phyloP scores from a whole-genome alignment of 1,284 basidiomycete genomes.

The Tremellales sp. region DNA sequence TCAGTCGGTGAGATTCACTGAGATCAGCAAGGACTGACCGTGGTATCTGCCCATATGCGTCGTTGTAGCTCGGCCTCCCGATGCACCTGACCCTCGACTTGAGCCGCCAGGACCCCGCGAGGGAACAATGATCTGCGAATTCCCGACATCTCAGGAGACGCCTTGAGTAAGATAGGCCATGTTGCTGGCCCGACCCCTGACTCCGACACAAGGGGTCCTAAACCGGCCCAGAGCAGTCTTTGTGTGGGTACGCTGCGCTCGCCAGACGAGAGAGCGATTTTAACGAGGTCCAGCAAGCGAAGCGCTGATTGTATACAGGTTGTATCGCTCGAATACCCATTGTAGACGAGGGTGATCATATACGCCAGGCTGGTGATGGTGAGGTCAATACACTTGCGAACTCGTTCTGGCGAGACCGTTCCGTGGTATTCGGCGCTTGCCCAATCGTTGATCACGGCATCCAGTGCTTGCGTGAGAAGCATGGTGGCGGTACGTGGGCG shows the following conservation, averaged over 20 bases:
- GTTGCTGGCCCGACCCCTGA: constrained; percentile 33
- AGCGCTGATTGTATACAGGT: constrained; percentile 12
- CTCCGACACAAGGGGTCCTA: constrained; percentile 59
- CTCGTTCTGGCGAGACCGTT: not conserved
- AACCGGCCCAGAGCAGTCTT: constrained; percentile 57
- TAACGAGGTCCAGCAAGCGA: constrained; percentile 14
- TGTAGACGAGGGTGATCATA: constrained; percentile 62
- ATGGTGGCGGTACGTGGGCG: not conserved
- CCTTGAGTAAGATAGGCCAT: constrained; percentile 60
- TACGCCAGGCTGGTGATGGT: constrained; percentile 63
- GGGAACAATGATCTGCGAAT: constrained; percentile 50
- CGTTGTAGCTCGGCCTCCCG: not conserved
- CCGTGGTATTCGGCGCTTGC: not conserved
- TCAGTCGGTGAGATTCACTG: constrained; percentile 1
- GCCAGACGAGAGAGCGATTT: constrained; percentile 12
- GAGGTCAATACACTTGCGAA: constrained; percentile 66
- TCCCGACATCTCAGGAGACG: constrained; percentile 60
- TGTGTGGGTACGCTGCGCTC: constrained; percentile 18
- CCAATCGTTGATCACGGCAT: not conserved
- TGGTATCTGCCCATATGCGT: not conserved
- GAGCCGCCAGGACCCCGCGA: not conserved
- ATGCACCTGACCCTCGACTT: not conserved
- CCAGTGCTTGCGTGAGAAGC: not conserved
- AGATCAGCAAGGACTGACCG: not conserved
- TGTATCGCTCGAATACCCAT: constrained; percentile 54